Evolutionary conservation across 306 rosid genomes (phyloP), one percentile per base, ranked within the genome.

Genomic region (Sechiopsis laciniata): DNA sequence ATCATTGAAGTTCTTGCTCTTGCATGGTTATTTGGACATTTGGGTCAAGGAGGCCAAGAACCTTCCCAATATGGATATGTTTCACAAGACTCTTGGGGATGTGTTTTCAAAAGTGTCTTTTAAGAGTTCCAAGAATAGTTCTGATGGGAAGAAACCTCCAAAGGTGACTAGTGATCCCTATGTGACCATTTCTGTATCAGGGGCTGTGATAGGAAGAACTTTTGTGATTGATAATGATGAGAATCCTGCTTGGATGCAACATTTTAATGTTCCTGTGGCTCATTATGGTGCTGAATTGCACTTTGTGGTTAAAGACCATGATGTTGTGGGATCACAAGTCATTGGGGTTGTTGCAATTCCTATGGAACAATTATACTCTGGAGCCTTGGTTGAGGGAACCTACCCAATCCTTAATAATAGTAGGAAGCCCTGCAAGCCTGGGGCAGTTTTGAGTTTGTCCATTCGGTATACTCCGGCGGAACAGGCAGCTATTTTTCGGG

Each of bases 241-340:
- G 46, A 88, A 85, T 71, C 98, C 97, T 6, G 77, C 73, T 70
- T 93, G 97, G 98, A 87, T 73, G 83, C 98, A 90, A 69, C 94
- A 85, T 75, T 93, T 93, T 60, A 76, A 88, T 72, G 88, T 81
- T 75, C 88, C 89, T 0, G 96, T 88, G 4, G 96, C 97, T n/a
- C 98, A 93, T 45, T 37, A 67, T 81, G 91, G 96, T 32, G 71
- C 96, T 11, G 90, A 93, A 74, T 82, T 90, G n/a, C 90, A 83
- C 24, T 90, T 93, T 37, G 84, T 84, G 60, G 96, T 90, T 0
- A 93, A 90, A 63, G 97, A 93, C 58, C 75, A 78, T 32, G 96
- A 90, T 75, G 37, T 85, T 55, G 91, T 32, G 37, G 37, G 37
- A 32, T 32, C 37, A 32, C 37, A 32, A 32, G 3, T 32, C 37